phyloP scores from a whole-genome alignment of 495 filamentous ascomycete genomes.

The Hypoxylon cercidicola region DNA sequence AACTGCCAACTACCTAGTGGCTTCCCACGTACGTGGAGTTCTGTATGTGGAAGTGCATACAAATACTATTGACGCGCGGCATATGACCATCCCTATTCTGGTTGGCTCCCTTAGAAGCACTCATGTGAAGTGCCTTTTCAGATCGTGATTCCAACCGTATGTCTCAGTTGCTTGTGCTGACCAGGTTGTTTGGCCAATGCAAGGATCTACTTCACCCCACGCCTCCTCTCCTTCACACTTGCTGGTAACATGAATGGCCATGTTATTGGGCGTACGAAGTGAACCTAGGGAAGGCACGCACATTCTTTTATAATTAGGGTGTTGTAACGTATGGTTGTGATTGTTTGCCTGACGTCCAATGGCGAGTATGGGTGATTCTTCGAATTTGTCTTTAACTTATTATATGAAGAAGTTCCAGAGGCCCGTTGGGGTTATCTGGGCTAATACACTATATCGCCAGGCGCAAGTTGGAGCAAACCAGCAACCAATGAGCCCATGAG shows the following conservation, averaged over 20 bases:
- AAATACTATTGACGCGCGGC: slow-evolving; percentile 35
- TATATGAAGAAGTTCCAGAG: slow-evolving; percentile 7
- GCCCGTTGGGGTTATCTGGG: slow-evolving; percentile 22
- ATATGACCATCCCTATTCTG: slow-evolving; percentile 29
- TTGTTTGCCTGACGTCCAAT: slow-evolving; percentile 25
- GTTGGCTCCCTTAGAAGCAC: slow-evolving; percentile 7
- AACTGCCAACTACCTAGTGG: slow-evolving; percentile 8
- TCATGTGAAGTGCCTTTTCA: slow-evolving; percentile 27
- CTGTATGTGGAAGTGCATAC: slow-evolving; percentile 14
- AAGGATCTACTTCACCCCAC: slow-evolving; percentile 43
- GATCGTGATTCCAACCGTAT: slow-evolving; percentile 33
- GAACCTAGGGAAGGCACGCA: slow-evolving; percentile 1
- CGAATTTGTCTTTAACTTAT: slow-evolving; percentile 3
- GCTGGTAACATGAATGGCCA: slow-evolving; percentile 14
- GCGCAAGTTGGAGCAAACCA: slow-evolving; percentile 9
- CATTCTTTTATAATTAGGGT: slow-evolving; percentile 24
- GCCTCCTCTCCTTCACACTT: slow-evolving; percentile 29
- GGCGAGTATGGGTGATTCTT: slow-evolving; percentile 10
- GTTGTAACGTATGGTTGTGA: slow-evolving; percentile 25
- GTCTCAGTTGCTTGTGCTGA: slow-evolving; percentile 26
- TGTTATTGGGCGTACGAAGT: slow-evolving; percentile 24
- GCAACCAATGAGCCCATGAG: slow-evolving; percentile 19
- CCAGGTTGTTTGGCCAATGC: slow-evolving; percentile 31
- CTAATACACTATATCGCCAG: slow-evolving; percentile 29
- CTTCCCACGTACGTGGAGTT: slow-evolving; percentile 28